Evolutionary conservation across 495 filamentous ascomycete species (phyloP).

Genomic region (Podospora sp.): DNA sequence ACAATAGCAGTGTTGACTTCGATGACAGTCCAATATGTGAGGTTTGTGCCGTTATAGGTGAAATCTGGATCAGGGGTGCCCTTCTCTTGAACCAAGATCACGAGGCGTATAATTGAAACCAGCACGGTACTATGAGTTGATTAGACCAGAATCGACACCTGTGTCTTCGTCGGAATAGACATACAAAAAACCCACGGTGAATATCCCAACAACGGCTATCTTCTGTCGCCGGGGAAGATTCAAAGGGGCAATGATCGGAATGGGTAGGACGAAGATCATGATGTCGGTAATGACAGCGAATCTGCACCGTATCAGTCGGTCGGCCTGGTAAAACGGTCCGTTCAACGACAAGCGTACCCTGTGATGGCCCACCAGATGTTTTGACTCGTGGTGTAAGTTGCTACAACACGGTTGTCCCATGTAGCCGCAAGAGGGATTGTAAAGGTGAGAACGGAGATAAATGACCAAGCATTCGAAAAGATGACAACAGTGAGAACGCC

Average conservation of each 20-base stretch:
- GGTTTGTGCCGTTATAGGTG: slow-evolving; percentile 20
- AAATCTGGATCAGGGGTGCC: slow-evolving; percentile 25
- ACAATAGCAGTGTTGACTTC: slow-evolving; percentile 34
- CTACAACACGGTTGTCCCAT: slow-evolving; percentile 31
- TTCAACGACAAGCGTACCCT: slow-evolving; percentile 9
- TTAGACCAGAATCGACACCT: not conserved
- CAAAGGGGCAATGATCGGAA: slow-evolving; percentile 41
- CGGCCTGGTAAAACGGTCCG: not conserved
- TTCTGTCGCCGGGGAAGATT: slow-evolving; percentile 42
- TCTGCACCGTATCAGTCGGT: slow-evolving; percentile 1
- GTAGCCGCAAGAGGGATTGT: slow-evolving; percentile 34
- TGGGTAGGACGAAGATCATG: slow-evolving; percentile 44
- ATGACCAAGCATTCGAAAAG: slow-evolving; percentile 19
- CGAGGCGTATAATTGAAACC: slow-evolving; percentile 34
- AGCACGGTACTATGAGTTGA: slow-evolving; percentile 28
- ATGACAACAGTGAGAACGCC: slow-evolving; percentile 25
- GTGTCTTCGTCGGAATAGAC: slow-evolving; percentile 17
- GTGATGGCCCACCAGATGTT: slow-evolving; percentile 35
- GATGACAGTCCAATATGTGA: slow-evolving; percentile 30
- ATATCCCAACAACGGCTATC: slow-evolving; percentile 38
- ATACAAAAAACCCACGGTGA: slow-evolving; percentile 44
- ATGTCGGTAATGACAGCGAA: slow-evolving; percentile 55
- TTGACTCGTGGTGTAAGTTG: slow-evolving; percentile 24
- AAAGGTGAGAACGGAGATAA: slow-evolving; percentile 21
- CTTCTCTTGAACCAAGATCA: slow-evolving; percentile 21